Evolutionary conservation across 169 alveolate species (phyloP).

Genomic region (Eimeria nieschulzi): DNA sequence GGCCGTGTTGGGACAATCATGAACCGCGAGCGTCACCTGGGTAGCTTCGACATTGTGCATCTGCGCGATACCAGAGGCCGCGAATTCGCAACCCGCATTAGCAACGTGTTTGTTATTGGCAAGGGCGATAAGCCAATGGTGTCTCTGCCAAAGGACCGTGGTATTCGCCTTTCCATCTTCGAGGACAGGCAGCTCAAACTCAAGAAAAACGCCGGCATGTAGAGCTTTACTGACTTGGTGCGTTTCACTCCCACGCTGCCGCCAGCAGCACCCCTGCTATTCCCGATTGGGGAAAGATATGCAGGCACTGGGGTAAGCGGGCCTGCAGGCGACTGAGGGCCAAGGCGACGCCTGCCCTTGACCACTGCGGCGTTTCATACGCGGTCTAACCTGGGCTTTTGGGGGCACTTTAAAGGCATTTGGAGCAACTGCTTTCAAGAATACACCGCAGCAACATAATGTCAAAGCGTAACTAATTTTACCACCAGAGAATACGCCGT

Average conservation of each 20-base stretch:
- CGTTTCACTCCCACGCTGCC: background rate
- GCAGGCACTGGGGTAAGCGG: too few relatives aligned
- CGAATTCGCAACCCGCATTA: constrained; percentile 96
- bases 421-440: too few relatives aligned
- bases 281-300: too few relatives aligned
- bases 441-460: too few relatives aligned
- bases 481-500: too few relatives aligned
- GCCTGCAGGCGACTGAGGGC: too few relatives aligned
- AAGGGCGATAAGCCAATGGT: constrained; percentile 94
- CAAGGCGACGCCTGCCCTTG: too few relatives aligned
- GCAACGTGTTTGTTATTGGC: constrained; percentile 97
- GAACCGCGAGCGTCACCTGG: constrained; percentile 97
- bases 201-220: constrained; percentile 48
- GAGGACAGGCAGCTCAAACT: constrained; percentile 65
- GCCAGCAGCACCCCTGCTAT: too few relatives aligned
- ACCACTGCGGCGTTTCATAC: too few relatives aligned
- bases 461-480: too few relatives aligned
- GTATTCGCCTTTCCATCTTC: constrained; percentile 85
- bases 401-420: too few relatives aligned
- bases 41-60: constrained; percentile 97
- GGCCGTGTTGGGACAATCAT: constrained; percentile 98
- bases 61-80: constrained; percentile 94
- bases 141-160: constrained; percentile 94
- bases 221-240: background rate
- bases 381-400: too few relatives aligned